phyloP scores from a whole-genome alignment of 192 early-diverging fungal genomes.

The Polychytrium aggregatum region DNA sequence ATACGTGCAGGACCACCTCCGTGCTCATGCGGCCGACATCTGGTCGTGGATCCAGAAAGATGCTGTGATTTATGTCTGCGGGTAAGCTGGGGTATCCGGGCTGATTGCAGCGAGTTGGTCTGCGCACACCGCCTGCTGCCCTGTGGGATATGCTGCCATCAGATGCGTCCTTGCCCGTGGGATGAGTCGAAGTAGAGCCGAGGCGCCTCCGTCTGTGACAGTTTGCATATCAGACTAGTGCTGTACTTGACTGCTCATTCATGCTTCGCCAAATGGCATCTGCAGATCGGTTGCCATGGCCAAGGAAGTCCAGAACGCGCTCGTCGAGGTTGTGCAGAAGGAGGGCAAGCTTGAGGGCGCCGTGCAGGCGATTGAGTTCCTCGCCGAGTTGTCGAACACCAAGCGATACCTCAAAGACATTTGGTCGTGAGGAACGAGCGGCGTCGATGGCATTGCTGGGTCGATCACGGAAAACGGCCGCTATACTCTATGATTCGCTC shows the following conservation, averaged over 20 bases:
- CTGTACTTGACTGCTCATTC: neutral
- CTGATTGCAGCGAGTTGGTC: no score
- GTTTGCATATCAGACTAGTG: neutral
- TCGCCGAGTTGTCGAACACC: conserved; percentile 51
- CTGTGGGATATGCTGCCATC: no score
- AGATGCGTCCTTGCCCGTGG: no score
- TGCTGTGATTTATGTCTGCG: conserved; percentile 25
- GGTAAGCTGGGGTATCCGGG: conserved; percentile 23
- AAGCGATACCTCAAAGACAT: conserved; percentile 51
- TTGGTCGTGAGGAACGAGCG: no score
- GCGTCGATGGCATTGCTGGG: no score
- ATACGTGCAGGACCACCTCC: conserved; percentile 81
- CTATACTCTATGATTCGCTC: no score
- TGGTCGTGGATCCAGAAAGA: conserved; percentile 1
- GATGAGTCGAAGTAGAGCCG: no score
- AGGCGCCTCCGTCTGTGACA: no score
- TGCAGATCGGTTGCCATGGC: conserved; percentile 78
- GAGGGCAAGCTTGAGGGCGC: conserved; percentile 29
- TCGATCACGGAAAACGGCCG: no score
- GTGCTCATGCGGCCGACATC: conserved; percentile 29
- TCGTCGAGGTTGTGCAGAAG: conserved; percentile 51
- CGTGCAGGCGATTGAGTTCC: conserved; percentile 35
- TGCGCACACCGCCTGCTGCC: no score
- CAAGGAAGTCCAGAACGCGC: conserved; percentile 66
- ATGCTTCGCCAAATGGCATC: no score